Base-by-base conservation (phyloP, 2,329 filamentous ascomycete genomes). In the Colletotrichum sansevieriae region DNA sequence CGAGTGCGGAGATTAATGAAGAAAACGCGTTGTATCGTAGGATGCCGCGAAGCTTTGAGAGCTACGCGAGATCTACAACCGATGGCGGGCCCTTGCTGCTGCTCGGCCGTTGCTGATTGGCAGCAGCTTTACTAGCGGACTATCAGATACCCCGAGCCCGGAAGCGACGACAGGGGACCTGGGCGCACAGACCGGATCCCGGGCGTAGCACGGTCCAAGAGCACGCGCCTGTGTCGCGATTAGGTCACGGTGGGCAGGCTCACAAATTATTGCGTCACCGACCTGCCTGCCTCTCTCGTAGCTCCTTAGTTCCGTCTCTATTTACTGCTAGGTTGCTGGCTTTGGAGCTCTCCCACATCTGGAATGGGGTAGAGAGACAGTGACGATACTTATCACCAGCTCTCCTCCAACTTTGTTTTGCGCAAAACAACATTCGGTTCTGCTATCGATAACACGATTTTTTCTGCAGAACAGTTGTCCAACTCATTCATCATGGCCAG, bases 401-500 rank as follows among this genome's bases (percentile, higher is more conserved):
- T 61, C 49, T n/a, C 43, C 35, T 49, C 20, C 63, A 37, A n/a
- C 6, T 61, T 12, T 37, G 39, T 22, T 49, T 29, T 37, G 43
- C 25, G 37, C 49, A 59, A 62, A 56, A 62, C 68, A 60, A 43
- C 56, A 49, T 43, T 51, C 68, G 51, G 44, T 20, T 7, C 12
- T 43, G 20, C 15, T 44, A 25, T 20, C 18, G 11, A 33, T 37
- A 61, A 54, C 12, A 59, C 7, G 35, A 29, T 25, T 9, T 13
- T 25, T 15, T 7, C 37, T 60, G 22, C 8, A 52, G 39, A 49
- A 12, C 20, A 20, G 49, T 33, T 47, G 51, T 55, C 25, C 49
- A 22, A 20, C 35, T 25, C 43, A 6, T 61, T 43, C 43, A 57
- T 20, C 70, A 81, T 82, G 79, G 81, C 81, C 72, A 72, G 79